These are phyloP conservation scores for Aspergillus hortae DNA, from an alignment of 2,329 filamentous ascomycete species.

Conservation along the genomic window DNA sequence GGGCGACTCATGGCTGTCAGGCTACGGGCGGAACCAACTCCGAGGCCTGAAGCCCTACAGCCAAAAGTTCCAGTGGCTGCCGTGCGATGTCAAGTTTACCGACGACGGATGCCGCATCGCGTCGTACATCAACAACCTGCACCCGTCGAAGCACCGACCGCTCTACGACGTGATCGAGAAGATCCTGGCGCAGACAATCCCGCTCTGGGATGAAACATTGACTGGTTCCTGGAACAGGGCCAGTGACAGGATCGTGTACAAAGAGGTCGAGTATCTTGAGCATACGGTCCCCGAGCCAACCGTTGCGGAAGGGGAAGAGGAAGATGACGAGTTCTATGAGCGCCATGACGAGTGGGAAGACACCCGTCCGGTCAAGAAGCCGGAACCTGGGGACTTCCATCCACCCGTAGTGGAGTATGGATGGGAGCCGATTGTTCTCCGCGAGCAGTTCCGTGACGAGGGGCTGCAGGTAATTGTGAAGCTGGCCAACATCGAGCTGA, in stretches of 20 bases:
- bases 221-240: background rate
- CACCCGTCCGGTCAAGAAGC: slow-evolving; percentile 7
- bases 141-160: slow-evolving; percentile 29
- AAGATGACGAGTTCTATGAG: slow-evolving; percentile 4
- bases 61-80: slow-evolving; percentile 47
- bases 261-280: slow-evolving; percentile 4
- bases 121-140: slow-evolving; percentile 46
- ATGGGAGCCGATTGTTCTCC: slow-evolving; percentile 16
- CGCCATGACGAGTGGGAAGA: background rate
- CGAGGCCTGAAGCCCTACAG: slow-evolving; percentile 16
- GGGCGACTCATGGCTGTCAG: background rate
- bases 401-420: background rate
- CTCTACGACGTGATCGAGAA: slow-evolving; percentile 39
- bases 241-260: slow-evolving; percentile 10
- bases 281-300: slow-evolving; percentile 7
- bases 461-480: slow-evolving; percentile 55
- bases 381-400: slow-evolving; percentile 12
- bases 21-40: background rate
- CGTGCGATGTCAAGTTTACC: slow-evolving; percentile 34
- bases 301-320: slow-evolving; percentile 1
- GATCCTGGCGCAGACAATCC: slow-evolving; percentile 38
- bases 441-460: slow-evolving; percentile 26
- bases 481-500: slow-evolving; percentile 59
- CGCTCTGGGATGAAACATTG: slow-evolving; percentile 44
- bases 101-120: slow-evolving; percentile 24